A percentile compares a stretch with the other conserved stretches of the same genome.
phyloP scores from a whole-genome alignment of 352 stramenopile genomes.

The Globisporangium cederbergense region DNA sequence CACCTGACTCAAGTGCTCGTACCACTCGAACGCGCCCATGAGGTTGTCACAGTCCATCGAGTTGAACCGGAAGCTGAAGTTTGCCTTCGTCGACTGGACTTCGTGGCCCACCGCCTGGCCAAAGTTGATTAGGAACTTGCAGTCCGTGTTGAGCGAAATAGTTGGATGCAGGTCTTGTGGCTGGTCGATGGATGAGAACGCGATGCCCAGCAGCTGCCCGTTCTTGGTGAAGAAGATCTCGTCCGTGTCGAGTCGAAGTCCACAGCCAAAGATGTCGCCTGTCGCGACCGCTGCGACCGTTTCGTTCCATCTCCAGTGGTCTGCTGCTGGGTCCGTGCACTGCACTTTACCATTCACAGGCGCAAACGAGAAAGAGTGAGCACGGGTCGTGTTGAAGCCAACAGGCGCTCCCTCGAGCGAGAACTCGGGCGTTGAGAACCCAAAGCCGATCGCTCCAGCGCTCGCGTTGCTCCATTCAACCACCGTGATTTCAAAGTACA shows the following conservation, averaged over 20 bases:
- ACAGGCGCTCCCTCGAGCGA: conserved; percentile 64
- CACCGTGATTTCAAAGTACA: conserved; percentile 82
- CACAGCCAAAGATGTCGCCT: conserved; percentile 78
- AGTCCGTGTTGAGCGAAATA: conserved; percentile 70
- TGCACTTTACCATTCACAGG: conserved; percentile 69
- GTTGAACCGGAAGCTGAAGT: conserved; percentile 79
- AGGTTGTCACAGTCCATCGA: conserved; percentile 82
- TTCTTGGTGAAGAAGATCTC: conserved; percentile 89
- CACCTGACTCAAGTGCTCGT: conserved; percentile 80
- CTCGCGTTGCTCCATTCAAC: conserved; percentile 44
- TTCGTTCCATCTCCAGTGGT: conserved; percentile 78
- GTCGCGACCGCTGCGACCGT: conserved; percentile 31
- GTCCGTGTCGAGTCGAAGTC: conserved; percentile 71
- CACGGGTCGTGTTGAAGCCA: conserved; percentile 34
- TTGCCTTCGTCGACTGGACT: conserved; percentile 32
- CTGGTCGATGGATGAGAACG: conserved; percentile 68
- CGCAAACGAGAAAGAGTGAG: conserved; percentile 65
- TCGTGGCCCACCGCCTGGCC: conserved; percentile 34
- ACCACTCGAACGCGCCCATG: conserved; percentile 87
- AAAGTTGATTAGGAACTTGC: conserved; percentile 77
- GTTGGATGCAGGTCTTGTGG: conserved; percentile 59
- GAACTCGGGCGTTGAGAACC: conserved; percentile 66
- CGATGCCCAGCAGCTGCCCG: conserved; percentile 67
- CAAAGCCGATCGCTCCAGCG: conserved; percentile 42
- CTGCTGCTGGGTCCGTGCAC: conserved; percentile 41